phyloP scores from a whole-genome alignment of 768 basidiomycete genomes.

The Lanmaoa pseudosensibilis region DNA sequence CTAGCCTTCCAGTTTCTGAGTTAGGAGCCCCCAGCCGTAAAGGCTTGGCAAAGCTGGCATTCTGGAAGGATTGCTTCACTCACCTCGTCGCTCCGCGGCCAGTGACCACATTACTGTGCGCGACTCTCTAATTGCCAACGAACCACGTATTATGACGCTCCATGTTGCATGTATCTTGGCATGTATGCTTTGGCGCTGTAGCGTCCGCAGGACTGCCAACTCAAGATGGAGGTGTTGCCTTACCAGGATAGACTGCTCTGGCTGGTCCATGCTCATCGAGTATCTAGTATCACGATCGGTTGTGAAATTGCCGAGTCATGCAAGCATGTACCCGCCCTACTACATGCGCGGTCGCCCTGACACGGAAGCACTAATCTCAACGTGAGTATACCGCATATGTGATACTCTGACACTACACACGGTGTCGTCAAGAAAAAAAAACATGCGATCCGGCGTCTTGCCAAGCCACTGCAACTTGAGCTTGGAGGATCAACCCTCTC shows the following conservation, averaged over 20 bases:
- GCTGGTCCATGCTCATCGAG: not conserved
- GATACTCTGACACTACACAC: not conserved
- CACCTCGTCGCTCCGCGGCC: too few relatives aligned
- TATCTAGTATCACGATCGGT: not conserved
- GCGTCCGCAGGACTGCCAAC: not conserved
- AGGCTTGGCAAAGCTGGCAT: not conserved
- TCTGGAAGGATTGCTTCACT: too few relatives aligned
- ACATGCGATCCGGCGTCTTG: not conserved
- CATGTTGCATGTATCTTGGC: too few relatives aligned
- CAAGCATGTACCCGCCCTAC: not conserved
- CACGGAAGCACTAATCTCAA: not conserved
- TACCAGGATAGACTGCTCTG: not conserved
- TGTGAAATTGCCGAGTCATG: not conserved
- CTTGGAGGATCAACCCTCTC: slow-evolving; percentile 15
- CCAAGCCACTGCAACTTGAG: slow-evolving; percentile 6
- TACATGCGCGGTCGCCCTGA: not conserved
- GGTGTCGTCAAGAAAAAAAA: not conserved
- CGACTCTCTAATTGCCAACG: too few relatives aligned
- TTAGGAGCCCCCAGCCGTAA: too few relatives aligned
- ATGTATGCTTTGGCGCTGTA: not conserved
- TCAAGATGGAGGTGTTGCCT: not conserved
- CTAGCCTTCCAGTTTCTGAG: too few relatives aligned
- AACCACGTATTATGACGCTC: too few relatives aligned
- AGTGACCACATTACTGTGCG: too few relatives aligned
- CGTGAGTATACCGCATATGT: not conserved